A percentile compares a stretch with the other conserved stretches of the same genome.
These are phyloP conservation scores for Debaryomyces coudertii DNA, from an alignment of 1,139 yeast species.

Conservation along the genomic window DNA sequence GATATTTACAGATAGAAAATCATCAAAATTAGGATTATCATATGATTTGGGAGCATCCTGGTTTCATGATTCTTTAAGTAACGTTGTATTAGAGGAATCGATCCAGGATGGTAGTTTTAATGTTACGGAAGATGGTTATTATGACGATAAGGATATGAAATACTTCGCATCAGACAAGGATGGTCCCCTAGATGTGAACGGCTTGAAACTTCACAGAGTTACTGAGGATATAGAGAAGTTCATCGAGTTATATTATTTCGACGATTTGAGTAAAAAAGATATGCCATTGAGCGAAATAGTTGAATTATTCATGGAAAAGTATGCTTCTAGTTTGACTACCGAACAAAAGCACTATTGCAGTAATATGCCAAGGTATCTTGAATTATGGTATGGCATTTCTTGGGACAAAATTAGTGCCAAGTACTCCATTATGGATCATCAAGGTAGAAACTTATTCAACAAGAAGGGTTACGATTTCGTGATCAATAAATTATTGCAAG, in stretches of 20 bases:
- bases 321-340: constrained; percentile 49
- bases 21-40: constrained; percentile 35
- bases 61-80: constrained; percentile 81
- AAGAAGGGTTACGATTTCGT: constrained; percentile 59
- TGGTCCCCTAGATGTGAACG: constrained; percentile 32
- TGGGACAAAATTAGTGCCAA: constrained; percentile 70
- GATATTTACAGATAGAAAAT: constrained; percentile 32
- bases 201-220: constrained; percentile 39
- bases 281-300: constrained; percentile 53
- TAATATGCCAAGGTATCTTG: constrained; percentile 58
- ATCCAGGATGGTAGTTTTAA: constrained; percentile 30
- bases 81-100: constrained; percentile 50
- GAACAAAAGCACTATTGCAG: constrained; percentile 56
- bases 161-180: constrained; percentile 52
- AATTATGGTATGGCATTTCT: constrained; percentile 78
- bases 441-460: constrained; percentile 75
- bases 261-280: constrained; percentile 48
- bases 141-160: constrained; percentile 52
- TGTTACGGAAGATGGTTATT: constrained; percentile 38
- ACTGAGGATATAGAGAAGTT: constrained; percentile 62
- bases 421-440: constrained; percentile 64
- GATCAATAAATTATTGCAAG: constrained; percentile 44
- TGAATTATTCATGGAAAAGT: constrained; percentile 47
- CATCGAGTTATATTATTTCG: constrained; percentile 57
- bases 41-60: constrained; percentile 88